Evolutionary conservation across 2,329 filamentous ascomycete genomes (phyloP).

Genomic region (Colletotrichum falcatum): DNA sequence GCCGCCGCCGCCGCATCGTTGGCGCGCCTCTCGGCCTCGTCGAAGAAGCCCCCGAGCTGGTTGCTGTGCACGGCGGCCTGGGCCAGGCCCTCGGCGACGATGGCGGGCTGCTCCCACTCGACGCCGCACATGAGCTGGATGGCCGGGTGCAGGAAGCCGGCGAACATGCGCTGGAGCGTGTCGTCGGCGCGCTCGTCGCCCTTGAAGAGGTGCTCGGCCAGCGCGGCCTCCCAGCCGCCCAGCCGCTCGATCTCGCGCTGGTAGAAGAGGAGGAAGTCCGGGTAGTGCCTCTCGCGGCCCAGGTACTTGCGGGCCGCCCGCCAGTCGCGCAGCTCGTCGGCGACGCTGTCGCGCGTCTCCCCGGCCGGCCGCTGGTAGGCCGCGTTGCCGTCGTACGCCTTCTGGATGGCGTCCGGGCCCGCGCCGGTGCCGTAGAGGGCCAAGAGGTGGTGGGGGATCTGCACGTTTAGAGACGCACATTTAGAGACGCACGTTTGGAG

Average conservation of each 20-base stretch:
- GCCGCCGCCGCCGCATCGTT: conserved; percentile 45
- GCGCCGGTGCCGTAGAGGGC: conserved; percentile 83
- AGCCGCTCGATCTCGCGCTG: conserved; percentile 77
- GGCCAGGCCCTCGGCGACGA: conserved; percentile 84
- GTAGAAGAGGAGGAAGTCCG: conserved; percentile 83
- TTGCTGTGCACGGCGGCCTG: conserved; percentile 78
- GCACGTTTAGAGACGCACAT: not conserved
- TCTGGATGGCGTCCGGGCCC: conserved; percentile 66
- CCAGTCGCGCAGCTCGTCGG: conserved; percentile 68
- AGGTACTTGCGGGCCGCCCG: conserved; percentile 68
- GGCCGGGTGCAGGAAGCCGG: conserved; percentile 79
- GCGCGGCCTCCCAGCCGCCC: conserved; percentile 66
- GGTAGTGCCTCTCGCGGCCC: conserved; percentile 73
- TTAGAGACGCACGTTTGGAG: conserved; percentile 1
- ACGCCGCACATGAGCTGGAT: conserved; percentile 89
- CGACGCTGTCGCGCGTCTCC: conserved; percentile 59
- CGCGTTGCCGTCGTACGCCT: conserved; percentile 73
- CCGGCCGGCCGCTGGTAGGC: conserved; percentile 72
- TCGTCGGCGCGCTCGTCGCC: conserved; percentile 74
- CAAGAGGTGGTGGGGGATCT: conserved; percentile 80
- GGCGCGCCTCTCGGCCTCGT: conserved; percentile 62
- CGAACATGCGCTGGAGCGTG: conserved; percentile 76
- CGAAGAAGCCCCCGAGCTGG: conserved; percentile 67
- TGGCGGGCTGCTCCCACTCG: conserved; percentile 84
- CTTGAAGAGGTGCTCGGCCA: conserved; percentile 77